Evolutionary conservation across 371 early-diverging fungal genomes (phyloP), one percentile per base, ranked within the genome.

Genomic region (Circinella umbellata): DNA sequence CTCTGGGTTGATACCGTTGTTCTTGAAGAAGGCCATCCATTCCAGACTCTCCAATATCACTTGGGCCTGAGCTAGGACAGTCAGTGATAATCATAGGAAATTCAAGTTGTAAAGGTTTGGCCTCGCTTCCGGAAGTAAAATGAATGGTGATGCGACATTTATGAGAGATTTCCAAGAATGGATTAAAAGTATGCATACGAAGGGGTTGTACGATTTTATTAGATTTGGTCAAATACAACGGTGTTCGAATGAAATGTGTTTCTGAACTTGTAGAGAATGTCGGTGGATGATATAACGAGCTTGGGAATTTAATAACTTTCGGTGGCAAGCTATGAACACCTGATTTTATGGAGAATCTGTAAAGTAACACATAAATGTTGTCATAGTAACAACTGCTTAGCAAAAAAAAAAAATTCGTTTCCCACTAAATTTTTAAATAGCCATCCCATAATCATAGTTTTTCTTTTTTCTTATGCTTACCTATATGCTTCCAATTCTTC

Each of bases 51-150:
- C 42, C 42, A 42, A 9, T 0, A 27, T 42, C 42, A 42, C 6
- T 9, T 42, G 42, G 27, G 27, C n/a, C 54, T 34, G 57, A 27
- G 27, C 73, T 63, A 49, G 84, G 84, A 61, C 73, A 80, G 39
- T 81, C 78, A 14, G 84, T 84, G 18, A 84, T 69, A 34, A 84
- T 84, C 34, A 84, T 78, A 4, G 84, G 84, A 17, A 77, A 80
- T 39, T 75, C 73, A 47, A 84, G 65, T 0, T 63, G 36, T 0
- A 84, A 13, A 2, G 81, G 80, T 10, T 79, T 67, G 8, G 75
- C 61, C 18, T 42, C 55, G 10, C 53, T 60, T 3, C 55, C 34
- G n/a, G 69, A 63, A 63, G 57, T 57, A 27, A 84, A 84, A 65
- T 84, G 74, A 34, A 84, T 73, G 10, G 69, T 70, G 18, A 84